Evolutionary conservation across 2,329 filamentous ascomycete genomes (phyloP).

Genomic region (Pseudogymnoascus sp.): DNA sequence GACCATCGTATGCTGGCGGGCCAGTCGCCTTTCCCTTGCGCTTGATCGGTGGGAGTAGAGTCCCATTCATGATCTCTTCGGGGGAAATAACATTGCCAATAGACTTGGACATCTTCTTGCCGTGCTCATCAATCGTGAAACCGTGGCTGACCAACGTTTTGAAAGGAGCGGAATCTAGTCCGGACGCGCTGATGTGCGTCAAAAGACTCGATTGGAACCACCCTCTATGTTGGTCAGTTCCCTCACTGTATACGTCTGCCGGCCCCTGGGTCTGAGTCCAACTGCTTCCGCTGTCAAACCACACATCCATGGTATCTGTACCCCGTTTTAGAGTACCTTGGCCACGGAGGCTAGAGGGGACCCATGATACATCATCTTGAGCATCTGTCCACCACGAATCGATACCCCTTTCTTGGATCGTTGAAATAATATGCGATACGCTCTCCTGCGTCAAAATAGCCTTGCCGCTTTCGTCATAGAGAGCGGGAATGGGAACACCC

Average conservation of each 20-base stretch:
- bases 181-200: conserved; percentile 55
- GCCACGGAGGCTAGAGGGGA: conserved; percentile 51
- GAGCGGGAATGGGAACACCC: conserved; percentile 90
- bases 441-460: conserved; percentile 72
- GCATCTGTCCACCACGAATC: conserved; percentile 92
- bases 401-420: conserved; percentile 69
- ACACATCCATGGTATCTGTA: conserved; percentile 96
- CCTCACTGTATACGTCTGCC: conserved; percentile 88
- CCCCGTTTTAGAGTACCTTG: conserved; percentile 60
- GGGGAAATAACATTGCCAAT: conserved; percentile 81
- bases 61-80: conserved; percentile 74
- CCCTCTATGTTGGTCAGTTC: conserved; percentile 89
- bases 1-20: conserved; percentile 49
- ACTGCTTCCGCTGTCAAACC: conserved; percentile 96
- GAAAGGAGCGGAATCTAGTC: conserved; percentile 55
- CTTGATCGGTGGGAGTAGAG: conserved; percentile 62
- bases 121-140: conserved; percentile 79
- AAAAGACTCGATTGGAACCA: conserved; percentile 98
- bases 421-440: conserved; percentile 73
- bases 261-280: conserved; percentile 57
- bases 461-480: conserved; percentile 66
- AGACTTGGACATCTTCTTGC: conserved; percentile 99
- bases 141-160: conserved; percentile 88
- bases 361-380: conserved; percentile 67
- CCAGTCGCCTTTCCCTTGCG: conserved; percentile 40